These are phyloP conservation scores for Cladophialophora carrionii DNA, from an alignment of 2,329 filamentous ascomycete genomes.

Conservation along the genomic window DNA sequence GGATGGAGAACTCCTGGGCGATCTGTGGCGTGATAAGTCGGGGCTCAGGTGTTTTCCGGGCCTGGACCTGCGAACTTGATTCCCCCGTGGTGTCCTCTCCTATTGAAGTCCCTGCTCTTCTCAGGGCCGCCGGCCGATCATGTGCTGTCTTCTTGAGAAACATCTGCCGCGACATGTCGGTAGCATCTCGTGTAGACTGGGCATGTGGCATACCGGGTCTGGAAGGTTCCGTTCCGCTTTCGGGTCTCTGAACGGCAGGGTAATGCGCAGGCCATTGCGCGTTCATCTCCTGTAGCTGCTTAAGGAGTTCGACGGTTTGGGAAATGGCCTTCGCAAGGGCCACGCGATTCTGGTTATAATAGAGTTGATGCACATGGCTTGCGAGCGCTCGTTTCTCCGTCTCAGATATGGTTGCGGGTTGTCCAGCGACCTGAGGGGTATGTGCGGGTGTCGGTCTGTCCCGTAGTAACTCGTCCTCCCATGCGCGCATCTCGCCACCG, in stretches of 20 bases:
- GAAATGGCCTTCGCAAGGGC: conserved; percentile 86
- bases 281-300: conserved; percentile 85
- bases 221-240: conserved; percentile 44
- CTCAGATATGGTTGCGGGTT: conserved; percentile 57
- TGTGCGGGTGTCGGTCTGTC: conserved; percentile 62
- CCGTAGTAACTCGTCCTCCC: conserved; percentile 60
- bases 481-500: conserved; percentile 50
- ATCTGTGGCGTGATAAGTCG: conserved; percentile 88
- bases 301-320: conserved; percentile 79
- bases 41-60: conserved; percentile 67
- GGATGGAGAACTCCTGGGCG: conserved; percentile 89
- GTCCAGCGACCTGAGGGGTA: conserved; percentile 56
- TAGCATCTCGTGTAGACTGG: conserved; percentile 43
- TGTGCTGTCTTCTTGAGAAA: conserved; percentile 38
- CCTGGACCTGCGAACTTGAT: conserved; percentile 72
- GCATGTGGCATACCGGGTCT: conserved; percentile 45
- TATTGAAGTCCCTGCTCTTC: conserved; percentile 73
- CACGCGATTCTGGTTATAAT: conserved; percentile 79
- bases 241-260: conserved; percentile 74
- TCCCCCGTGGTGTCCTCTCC: conserved; percentile 63
- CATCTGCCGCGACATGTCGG: conserved; percentile 42
- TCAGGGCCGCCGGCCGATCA: conserved; percentile 57
- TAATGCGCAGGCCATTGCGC: conserved; percentile 92
- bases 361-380: conserved; percentile 83
- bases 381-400: conserved; percentile 70